phyloP scores from a whole-genome alignment of 257 asterid genomes.

The Eustoma russellianum region DNA sequence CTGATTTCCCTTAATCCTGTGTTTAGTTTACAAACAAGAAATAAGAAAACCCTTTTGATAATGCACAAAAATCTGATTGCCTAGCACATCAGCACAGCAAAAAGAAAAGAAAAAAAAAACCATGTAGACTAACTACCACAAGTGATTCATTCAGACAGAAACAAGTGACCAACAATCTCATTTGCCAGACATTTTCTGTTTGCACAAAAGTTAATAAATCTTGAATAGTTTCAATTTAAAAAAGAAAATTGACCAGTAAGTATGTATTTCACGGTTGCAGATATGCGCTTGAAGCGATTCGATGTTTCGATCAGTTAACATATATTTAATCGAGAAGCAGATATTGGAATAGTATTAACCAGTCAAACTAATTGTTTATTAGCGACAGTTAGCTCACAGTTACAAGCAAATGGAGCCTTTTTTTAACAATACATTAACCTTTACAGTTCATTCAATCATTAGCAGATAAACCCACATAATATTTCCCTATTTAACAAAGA shows the following conservation, averaged over 20 bases:
- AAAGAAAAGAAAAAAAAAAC: background rate
- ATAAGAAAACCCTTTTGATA: constrained; percentile 11
- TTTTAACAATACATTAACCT: constrained; percentile 23
- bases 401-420: constrained; percentile 38
- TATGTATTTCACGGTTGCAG: background rate
- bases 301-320: constrained; percentile 31
- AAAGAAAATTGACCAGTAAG: no score
- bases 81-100: constrained; percentile 14
- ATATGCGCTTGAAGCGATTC: constrained; percentile 18
- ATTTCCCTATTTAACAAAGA: constrained; percentile 34
- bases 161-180: constrained; percentile 7
- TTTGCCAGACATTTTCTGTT: constrained; percentile 14
- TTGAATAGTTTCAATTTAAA: background rate
- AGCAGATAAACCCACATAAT: constrained; percentile 45
- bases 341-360: constrained; percentile 20
- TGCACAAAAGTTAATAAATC: constrained; percentile 6
- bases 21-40: background rate
- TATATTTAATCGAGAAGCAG: constrained; percentile 27
- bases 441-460: constrained; percentile 48
- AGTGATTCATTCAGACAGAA: constrained; percentile 15
- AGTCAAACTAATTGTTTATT: constrained; percentile 50
- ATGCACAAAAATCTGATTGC: background rate
- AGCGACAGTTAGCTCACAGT: constrained; percentile 14
- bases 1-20: background rate
- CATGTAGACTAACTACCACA: constrained; percentile 19